Evolutionary conservation across 2,329 filamentous ascomycete genomes (phyloP), one percentile per base, ranked within the genome.

Genomic region (Pseudocercospora fuligena): DNA sequence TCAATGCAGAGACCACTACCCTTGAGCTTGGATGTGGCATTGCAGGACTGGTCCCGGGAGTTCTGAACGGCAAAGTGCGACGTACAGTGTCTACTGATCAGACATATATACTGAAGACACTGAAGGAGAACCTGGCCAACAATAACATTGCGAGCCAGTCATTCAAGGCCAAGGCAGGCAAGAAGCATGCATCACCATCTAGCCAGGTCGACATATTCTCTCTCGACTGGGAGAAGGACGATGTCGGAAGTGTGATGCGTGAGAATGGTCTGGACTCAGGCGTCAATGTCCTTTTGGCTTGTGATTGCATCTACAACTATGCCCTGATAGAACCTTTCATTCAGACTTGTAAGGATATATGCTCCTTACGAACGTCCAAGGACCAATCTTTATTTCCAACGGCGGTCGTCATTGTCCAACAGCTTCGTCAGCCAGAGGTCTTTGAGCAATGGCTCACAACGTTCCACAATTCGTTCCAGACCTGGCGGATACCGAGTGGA

Each of bases 241-340:
- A 81, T 56, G 77, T 85, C 1, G 71, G 74, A 0, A 74, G 75
- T 3, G 72, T 83, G 7, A 83, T 84, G 0, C 85, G 88, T 67
- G 79, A 84, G 56, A 84, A 89, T 9, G 72, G 66, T n/a, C 66
- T 77, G 19, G 12, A 59, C 6, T 29, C 62, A 11, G 75, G 85
- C 81, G 25, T 69, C 76, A 9, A 77, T 74, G 80, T 89, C 14
- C 83, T 98, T 11, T 78, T 98, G 40, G 93, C 93, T 3, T 97
- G 93, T 76, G 95, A 99, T 79, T 97, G 94, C 79, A 90, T 99
- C 72, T 99, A 96, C 83, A 99, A 98, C 79, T 92, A 97, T 71
- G 87, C 91, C 2, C 86, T 98, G 2, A 87, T 98, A 25, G 82
- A 87, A 51, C 93, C 94, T 0, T 87, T 98, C 58, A 91, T 73